Evolutionary conservation across 805 yeast genomes (phyloP).

Genomic region (Lachancea dasiensis): DNA sequence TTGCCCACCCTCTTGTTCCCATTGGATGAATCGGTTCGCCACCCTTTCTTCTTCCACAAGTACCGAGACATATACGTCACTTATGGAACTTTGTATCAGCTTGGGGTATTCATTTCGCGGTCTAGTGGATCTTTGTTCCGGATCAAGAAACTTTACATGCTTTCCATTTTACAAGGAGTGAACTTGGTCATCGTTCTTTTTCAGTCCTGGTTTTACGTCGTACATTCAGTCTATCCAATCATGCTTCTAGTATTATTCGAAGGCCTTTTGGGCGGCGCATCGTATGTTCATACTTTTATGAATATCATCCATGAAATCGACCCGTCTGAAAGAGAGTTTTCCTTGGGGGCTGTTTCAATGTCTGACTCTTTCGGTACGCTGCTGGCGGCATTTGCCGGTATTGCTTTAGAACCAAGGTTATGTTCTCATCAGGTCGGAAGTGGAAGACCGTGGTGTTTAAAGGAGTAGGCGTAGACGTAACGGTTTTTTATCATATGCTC

Average conservation of each 20-base stretch:
- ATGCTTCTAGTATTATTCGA: slow-evolving; percentile 72
- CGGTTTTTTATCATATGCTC: slow-evolving; percentile 23
- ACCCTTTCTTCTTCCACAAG: slow-evolving; percentile 52
- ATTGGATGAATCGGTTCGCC: slow-evolving; percentile 36
- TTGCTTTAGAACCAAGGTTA: slow-evolving; percentile 65
- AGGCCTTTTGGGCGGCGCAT: slow-evolving; percentile 84
- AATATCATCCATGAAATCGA: slow-evolving; percentile 57
- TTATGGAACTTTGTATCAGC: slow-evolving; percentile 82
- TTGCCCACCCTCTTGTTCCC: slow-evolving; percentile 85
- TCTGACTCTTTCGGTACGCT: slow-evolving; percentile 84
- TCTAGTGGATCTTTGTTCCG: slow-evolving; percentile 69
- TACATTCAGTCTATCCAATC: slow-evolving; percentile 56
- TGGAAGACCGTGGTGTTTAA: slow-evolving; percentile 77
- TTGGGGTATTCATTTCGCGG: slow-evolving; percentile 89
- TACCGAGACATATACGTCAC: slow-evolving; percentile 87
- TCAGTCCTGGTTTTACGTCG: slow-evolving; percentile 58
- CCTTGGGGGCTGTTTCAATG: slow-evolving; percentile 76
- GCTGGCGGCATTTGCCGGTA: slow-evolving; percentile 68
- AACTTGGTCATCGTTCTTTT: slow-evolving; percentile 53
- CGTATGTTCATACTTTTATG: slow-evolving; percentile 85
- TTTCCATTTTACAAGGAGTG: slow-evolving; percentile 59
- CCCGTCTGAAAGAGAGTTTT: slow-evolving; percentile 58
- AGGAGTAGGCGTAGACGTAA: slow-evolving; percentile 23
- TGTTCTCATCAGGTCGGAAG: slow-evolving; percentile 64
- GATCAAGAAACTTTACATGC: slow-evolving; percentile 49